Evolutionary conservation across 106 monocot genomes (phyloP), one percentile per base, ranked within the genome.

Genomic region (Dioscorea dumetorum): DNA sequence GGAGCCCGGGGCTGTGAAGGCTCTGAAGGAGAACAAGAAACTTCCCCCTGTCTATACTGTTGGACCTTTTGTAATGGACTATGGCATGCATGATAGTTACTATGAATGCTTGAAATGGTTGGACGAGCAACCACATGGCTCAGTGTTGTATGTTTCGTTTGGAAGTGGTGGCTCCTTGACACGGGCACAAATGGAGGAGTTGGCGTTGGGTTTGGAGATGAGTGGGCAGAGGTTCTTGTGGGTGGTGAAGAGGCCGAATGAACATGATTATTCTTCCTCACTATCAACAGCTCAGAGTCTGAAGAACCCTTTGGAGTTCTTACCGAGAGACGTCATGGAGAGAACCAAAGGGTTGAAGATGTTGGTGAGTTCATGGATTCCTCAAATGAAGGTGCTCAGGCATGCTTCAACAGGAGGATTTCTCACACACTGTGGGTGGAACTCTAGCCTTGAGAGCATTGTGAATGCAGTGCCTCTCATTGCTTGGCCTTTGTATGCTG

Each of bases 351-450:
- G 24, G 12, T 12, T 67, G 2, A 51, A 51, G 51, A 50, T 51
- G 50, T 51, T 67, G 67, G 21, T 49, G 12, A 7, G 1, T 22
- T 19, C 35, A 4, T 79, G 79, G 88, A 67, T 76, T 1, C 88
- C 88, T 21, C 88, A 88, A 64, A 49, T 71, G 71, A 24, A 18
- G 20, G 75, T 76, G 14, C 66, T 78, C 63, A 17, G n/a, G 2
- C 85, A 82, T 28, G 57, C 12, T 17, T 67, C 85, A 2, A 82
- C 76, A 10, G 88, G 79, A 1, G 69, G 49, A 57, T 93, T 86
- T 75, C 33, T 93, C 67, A 86, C 81, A 7, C 86, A 93, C 72
- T 78, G 84, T 50, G 93, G 93, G 33, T 93, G 93, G 88, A 89
- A 93, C 60, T 93, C 89, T 12, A 75, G 73, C 66, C 49, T 81